Percentiles rank a stretch among this genome's conserved stretches.
These are phyloP conservation scores for Puccinia novopanici DNA, from an alignment of 1,284 basidiomycete species.

Conservation along the genomic window DNA sequence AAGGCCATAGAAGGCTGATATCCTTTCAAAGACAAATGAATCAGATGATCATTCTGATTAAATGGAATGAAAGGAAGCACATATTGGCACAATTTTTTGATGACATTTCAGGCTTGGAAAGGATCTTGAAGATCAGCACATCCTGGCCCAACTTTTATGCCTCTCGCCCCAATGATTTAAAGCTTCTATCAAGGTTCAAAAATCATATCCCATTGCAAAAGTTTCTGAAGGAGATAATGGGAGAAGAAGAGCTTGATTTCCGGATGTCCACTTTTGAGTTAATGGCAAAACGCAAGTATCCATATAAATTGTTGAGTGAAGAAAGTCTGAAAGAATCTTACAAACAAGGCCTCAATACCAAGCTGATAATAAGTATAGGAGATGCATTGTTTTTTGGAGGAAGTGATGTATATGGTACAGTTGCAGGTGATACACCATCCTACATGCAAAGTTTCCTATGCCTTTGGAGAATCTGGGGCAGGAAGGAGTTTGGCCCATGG, in stretches of 20 bases:
- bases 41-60: background rate
- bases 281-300: too few relatives aligned
- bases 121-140: background rate
- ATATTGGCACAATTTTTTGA: background rate
- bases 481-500: too few relatives aligned
- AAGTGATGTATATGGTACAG: too few relatives aligned
- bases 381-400: too few relatives aligned
- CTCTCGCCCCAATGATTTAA: background rate
- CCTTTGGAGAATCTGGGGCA: background rate
- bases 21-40: background rate
- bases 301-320: too few relatives aligned
- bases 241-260: background rate
- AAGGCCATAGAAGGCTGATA: background rate
- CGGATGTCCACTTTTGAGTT: background rate
- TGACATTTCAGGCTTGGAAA: background rate
- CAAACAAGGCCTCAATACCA: background rate
- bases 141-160: constrained; percentile 2
- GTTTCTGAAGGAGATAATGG: background rate
- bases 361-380: too few relatives aligned
- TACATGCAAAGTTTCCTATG: background rate
- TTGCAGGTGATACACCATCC: too few relatives aligned
- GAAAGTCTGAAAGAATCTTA: too few relatives aligned
- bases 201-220: background rate
- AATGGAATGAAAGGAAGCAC: background rate
- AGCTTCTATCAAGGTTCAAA: background rate